Base-by-base conservation (phyloP, 208 protist genomes). In the Trypanosoma melophagium region DNA sequence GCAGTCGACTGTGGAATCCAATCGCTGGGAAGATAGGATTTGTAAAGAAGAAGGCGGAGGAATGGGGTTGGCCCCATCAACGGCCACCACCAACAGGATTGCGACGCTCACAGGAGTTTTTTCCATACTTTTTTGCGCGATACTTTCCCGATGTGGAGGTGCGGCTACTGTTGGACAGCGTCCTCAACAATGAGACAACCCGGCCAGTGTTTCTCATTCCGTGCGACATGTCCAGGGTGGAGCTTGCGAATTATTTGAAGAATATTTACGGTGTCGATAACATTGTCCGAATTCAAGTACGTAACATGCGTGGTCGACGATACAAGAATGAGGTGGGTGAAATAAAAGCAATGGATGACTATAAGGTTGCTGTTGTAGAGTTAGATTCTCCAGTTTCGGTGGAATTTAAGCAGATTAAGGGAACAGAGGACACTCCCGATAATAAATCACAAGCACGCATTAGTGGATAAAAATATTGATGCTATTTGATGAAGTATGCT, bases 361-460 rank as follows among this genome's bases (percentile, higher is more conserved):
- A 89, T 68, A 96, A 96, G 72, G 55, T 91, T 28, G 90, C 90
- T 22, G 60, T 89, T 16, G 87, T 96, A 38, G 73, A 89, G 70
- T 79, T 96, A 9, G 90, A 96, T 66, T 65, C 85, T 24, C 90
- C 90, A 9, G 87, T 96, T 42, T 74, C 71, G 4, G 81, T 96
- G 19, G 87, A 92, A 41, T 85, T 94, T 28, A 96, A 96, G 76
- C 86, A 92, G 58, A 89, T 95, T 66, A 95, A 95, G 78, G 89
- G 86, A 51, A 91, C 89, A 0, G 86, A 92, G 72, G 89, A 95
- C 58, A 93, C 86, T 3, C 84, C 84, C 0, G 89, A 95, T 57
- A 95, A 90, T 60, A 86, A 81, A 50, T 82, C 89, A 24, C 79
- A 90, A 58, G 66, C 80, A 2, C 77, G 83, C 72, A 81, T 90